Evolutionary conservation across 768 basidiomycete species (phyloP).

Genomic region (Hypsizygus marmoreus): DNA sequence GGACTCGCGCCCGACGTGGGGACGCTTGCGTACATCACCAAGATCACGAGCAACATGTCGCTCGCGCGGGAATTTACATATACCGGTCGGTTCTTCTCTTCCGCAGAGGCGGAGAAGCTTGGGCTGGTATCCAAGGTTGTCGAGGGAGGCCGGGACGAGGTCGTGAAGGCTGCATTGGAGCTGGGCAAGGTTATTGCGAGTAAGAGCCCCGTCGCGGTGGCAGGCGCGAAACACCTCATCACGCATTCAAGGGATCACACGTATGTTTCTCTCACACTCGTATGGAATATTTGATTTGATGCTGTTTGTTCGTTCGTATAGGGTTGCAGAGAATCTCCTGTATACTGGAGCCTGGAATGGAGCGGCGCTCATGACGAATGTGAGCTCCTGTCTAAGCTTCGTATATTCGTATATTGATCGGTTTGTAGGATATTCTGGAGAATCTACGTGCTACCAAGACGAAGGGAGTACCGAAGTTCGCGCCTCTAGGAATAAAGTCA

Average conservation of each 20-base stretch:
- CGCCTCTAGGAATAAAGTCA: conserved; percentile 22
- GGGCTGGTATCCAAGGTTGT: conserved; percentile 80
- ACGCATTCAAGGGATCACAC: conserved; percentile 79
- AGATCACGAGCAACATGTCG: conserved; percentile 74
- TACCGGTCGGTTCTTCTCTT: conserved; percentile 70
- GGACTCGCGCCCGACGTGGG: conserved; percentile 90
- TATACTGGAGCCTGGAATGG: conserved; percentile 50
- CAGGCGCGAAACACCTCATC: conserved; percentile 76
- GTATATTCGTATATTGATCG: neutral
- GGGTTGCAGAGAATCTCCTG: conserved; percentile 42
- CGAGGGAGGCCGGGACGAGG: conserved; percentile 63
- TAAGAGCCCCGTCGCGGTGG: conserved; percentile 81
- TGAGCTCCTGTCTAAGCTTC: conserved; percentile 12
- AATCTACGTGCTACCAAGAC: conserved; percentile 33
- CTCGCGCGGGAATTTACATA: conserved; percentile 75
- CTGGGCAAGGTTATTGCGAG: conserved; percentile 64
- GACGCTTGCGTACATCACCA: conserved; percentile 79
- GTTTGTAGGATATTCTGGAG: conserved; percentile 39
- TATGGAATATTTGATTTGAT: neutral
- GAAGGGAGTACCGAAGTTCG: conserved; percentile 33
- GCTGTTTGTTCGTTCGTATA: conserved; percentile 11
- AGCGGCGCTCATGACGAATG: conserved; percentile 42
- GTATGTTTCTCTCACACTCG: conserved; percentile 36
- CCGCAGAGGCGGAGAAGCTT: conserved; percentile 63
- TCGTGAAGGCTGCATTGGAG: conserved; percentile 64